These are phyloP conservation scores for Silene vulgaris DNA, from an alignment of 179 eudicot genomes.

Conservation along the genomic window DNA sequence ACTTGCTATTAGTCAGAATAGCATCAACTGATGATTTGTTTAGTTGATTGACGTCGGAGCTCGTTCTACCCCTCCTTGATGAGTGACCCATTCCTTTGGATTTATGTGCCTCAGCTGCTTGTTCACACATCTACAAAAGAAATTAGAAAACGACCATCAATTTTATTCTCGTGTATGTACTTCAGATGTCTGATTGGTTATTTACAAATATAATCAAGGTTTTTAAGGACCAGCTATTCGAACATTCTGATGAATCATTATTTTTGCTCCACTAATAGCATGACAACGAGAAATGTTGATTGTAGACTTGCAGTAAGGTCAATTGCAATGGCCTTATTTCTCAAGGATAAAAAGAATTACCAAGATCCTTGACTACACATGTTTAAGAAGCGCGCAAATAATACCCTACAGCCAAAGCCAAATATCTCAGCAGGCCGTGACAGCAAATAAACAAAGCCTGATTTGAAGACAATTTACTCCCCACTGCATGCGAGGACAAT, in stretches of 20 bases:
- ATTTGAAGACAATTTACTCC: too few species aligned
- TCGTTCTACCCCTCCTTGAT: constrained; percentile 62
- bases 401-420: too few species aligned
- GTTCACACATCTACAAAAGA: constrained; percentile 79
- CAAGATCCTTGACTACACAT: too few species aligned
- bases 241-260: not conserved
- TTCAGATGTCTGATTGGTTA: not conserved
- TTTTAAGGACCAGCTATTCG: not conserved
- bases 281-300: too few species aligned
- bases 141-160: not conserved
- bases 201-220: not conserved
- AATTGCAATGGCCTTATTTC: too few species aligned
- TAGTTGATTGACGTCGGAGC: constrained; percentile 58
- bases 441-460: too few species aligned
- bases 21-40: constrained; percentile 90
- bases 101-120: constrained; percentile 97
- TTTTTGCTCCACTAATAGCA: too few species aligned
- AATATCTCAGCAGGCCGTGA: too few species aligned
- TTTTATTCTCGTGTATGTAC: not conserved
- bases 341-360: too few species aligned
- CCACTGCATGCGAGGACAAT: too few species aligned
- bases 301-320: too few species aligned
- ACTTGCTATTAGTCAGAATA: constrained; percentile 49
- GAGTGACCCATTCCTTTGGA: constrained; percentile 71
- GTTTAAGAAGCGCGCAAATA: too few species aligned